phyloP scores from a whole-genome alignment of 192 early-diverging fungal genomes.

The Coemansia sp. region DNA sequence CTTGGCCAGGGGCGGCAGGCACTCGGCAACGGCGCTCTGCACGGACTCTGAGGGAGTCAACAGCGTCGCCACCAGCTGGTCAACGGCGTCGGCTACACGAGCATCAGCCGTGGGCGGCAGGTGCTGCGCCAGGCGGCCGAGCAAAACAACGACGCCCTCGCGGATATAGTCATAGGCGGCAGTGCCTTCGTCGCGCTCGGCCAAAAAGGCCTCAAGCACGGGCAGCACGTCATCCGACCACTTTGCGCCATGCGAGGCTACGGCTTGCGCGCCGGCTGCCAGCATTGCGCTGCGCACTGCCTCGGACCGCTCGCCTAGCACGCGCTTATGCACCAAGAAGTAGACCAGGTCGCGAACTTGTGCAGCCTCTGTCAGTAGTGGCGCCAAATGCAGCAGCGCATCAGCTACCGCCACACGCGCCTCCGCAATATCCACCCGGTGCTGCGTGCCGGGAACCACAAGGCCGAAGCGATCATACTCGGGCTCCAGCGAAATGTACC shows the following conservation, averaged over 20 bases:
- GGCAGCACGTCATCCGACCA: conserved; percentile 68
- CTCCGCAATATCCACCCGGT: conserved; percentile 75
- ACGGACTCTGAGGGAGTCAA: conserved; percentile 93
- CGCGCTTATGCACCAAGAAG: conserved; percentile 82
- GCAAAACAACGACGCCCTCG: conserved; percentile 87
- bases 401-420: conserved; percentile 83
- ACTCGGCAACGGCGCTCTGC: conserved; percentile 90
- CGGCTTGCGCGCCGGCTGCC: conserved; percentile 76
- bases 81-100: conserved; percentile 77
- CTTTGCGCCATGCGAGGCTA: conserved; percentile 67
- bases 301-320: conserved; percentile 80
- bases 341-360: conserved; percentile 60
- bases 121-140: conserved; percentile 89
- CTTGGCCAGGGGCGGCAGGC: conserved; percentile 89
- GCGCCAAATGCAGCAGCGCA: conserved; percentile 67
- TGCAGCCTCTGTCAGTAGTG: conserved; percentile 53
- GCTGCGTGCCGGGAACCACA: conserved; percentile 77
- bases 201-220: conserved; percentile 76
- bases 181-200: conserved; percentile 64
- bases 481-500: conserved; percentile 72
- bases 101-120: conserved; percentile 62
- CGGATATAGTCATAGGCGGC: conserved; percentile 84
- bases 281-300: conserved; percentile 81
- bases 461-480: conserved; percentile 92
- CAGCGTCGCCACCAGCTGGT: conserved; percentile 85